These are phyloP conservation scores for Xylaria sp. DNA, from an alignment of 2,329 filamentous ascomycete genomes.

Conservation along the genomic window DNA sequence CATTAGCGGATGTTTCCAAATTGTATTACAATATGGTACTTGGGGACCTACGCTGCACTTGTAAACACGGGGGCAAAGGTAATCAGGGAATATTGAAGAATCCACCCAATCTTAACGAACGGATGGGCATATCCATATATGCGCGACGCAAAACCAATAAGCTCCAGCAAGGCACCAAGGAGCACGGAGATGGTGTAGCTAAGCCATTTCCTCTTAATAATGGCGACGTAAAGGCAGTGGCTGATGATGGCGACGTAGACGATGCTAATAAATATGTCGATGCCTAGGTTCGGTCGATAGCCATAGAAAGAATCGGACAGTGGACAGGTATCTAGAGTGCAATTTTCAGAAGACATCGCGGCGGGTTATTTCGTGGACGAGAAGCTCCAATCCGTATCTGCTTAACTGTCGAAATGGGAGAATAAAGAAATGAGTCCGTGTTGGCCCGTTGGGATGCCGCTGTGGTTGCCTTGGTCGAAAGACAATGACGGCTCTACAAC, in stretches of 20 bases:
- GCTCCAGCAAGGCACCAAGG: conserved; percentile 32
- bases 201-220: conserved; percentile 24
- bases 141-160: conserved; percentile 27
- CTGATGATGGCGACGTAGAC: conserved; percentile 26
- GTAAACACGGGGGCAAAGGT: conserved; percentile 37
- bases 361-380: not conserved
- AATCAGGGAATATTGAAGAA: conserved; percentile 34
- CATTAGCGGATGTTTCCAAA: conserved; percentile 4
- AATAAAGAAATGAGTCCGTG: not conserved
- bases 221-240: conserved; percentile 23
- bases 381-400: not conserved
- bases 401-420: not conserved
- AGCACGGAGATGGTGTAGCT: conserved; percentile 32
- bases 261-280: conserved; percentile 36
- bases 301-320: conserved; percentile 32
- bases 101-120: conserved; percentile 30
- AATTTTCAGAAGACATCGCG: conserved; percentile 17
- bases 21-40: not conserved
- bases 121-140: conserved; percentile 32
- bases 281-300: conserved; percentile 38
- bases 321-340: conserved; percentile 33
- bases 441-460: not conserved
- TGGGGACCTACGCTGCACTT: conserved; percentile 33
- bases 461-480: not conserved
- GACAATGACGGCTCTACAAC: not conserved